Conservation (phyloP, 2,329 filamentous ascomycete genomes). For the Penicillium sp. region DNA sequence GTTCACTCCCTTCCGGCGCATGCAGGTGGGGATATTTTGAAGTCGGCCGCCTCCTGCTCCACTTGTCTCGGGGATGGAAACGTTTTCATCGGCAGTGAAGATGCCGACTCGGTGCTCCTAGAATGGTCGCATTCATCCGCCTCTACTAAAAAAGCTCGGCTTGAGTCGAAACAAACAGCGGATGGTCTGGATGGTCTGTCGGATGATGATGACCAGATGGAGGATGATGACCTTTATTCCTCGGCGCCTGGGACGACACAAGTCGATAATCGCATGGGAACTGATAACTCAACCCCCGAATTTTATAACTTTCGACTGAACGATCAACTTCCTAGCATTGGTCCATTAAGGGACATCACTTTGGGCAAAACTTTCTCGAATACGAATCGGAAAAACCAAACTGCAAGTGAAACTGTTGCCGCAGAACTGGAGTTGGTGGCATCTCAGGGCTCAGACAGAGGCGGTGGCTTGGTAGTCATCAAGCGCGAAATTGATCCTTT, state of each 20-base stretch:
- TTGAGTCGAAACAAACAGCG: conserved; percentile 57
- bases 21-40: conserved; percentile 63
- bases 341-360: conserved; percentile 73
- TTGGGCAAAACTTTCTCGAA: conserved; percentile 59
- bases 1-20: conserved; percentile 65
- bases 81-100: conserved; percentile 83
- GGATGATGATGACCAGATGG: conserved; percentile 55
- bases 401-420: conserved; percentile 36
- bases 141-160: conserved; percentile 59
- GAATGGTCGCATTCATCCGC: conserved; percentile 71
- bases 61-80: conserved; percentile 65
- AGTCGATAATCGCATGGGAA: conserved; percentile 17
- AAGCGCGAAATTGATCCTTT: conserved; percentile 75
- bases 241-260: conserved; percentile 28
- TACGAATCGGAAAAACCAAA: conserved; percentile 50
- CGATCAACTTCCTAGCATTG: conserved; percentile 74
- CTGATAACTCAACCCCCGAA: conserved; percentile 35
- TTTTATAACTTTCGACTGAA: conserved; percentile 73
- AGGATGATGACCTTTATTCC: conserved; percentile 57
- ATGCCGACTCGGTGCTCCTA: conserved; percentile 75
- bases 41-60: conserved; percentile 66
- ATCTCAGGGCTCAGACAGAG: conserved; percentile 55
- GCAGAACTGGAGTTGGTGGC: conserved; percentile 53
- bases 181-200: conserved; percentile 55
- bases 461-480: conserved; percentile 71